Evolutionary conservation across 1,284 basidiomycete species (phyloP).

Genomic region (Cutaneotrichosporon cyanovorans): DNA sequence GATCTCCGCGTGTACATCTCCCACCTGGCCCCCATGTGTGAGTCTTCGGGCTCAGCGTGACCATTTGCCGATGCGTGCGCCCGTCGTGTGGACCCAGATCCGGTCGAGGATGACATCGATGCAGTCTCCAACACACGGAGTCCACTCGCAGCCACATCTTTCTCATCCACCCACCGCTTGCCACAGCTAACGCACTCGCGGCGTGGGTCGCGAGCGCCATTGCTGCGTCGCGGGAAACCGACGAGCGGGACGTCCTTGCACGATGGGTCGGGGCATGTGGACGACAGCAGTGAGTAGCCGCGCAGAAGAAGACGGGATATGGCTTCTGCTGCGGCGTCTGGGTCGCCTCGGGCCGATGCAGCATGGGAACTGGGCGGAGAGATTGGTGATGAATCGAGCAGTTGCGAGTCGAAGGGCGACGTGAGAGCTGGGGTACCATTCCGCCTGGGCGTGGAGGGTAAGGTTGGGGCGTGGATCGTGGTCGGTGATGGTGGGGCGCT

Average conservation of each 20-base stretch:
- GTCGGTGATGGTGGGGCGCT: not conserved
- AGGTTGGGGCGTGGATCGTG: not conserved
- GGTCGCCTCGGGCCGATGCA: slow-evolving; percentile 6
- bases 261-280: slow-evolving; percentile 31
- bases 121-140: not conserved
- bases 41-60: slow-evolving; percentile 29
- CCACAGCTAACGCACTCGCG: slow-evolving; percentile 37
- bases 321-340: slow-evolving; percentile 29
- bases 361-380: slow-evolving; percentile 6
- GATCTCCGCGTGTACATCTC: slow-evolving; percentile 32
- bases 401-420: not conserved
- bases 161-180: slow-evolving; percentile 31
- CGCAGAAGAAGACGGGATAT: slow-evolving; percentile 38
- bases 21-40: slow-evolving; percentile 24
- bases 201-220: slow-evolving; percentile 28
- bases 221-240: slow-evolving; percentile 34
- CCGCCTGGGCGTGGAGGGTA: not conserved
- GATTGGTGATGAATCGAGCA: not conserved
- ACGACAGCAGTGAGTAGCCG: slow-evolving; percentile 39
- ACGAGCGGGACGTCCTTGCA: slow-evolving; percentile 43
- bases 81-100: not conserved
- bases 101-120: not conserved
- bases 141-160: slow-evolving; percentile 9
- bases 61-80: no score
- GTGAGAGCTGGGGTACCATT: not conserved